Conservation (phyloP, 176 grass and related monocot genomes). For the Tuctoria greenei region DNA sequence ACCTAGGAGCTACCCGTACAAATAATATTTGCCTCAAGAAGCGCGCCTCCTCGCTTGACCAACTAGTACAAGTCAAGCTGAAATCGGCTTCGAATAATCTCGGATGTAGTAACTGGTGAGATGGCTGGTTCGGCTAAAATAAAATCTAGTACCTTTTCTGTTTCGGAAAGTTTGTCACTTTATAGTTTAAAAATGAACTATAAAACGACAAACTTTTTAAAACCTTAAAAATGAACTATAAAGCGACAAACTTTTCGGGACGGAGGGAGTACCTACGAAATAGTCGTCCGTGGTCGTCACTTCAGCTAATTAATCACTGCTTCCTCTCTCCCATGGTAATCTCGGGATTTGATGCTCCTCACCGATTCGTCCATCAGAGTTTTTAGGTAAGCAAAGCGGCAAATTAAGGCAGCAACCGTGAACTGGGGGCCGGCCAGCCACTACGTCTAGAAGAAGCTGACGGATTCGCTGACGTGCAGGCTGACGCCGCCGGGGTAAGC, state of each 20-base stretch:
- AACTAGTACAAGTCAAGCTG: conserved; percentile 27
- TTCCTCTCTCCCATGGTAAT: neutral
- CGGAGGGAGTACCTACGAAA: neutral
- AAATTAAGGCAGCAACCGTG: neutral
- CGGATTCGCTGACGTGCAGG: conserved; percentile 1
- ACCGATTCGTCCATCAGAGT: neutral
- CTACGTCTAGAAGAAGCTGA: conserved; percentile 26
- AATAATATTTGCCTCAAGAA: neutral
- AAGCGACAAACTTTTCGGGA: too few relatives aligned
- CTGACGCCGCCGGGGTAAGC: conserved; percentile 8
- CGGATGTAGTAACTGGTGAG: too few relatives aligned
- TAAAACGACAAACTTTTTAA: neutral
- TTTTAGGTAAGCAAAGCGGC: too few relatives aligned
- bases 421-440: neutral
- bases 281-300: neutral
- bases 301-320: neutral
- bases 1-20: neutral
- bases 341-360: neutral
- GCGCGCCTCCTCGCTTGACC: conserved; percentile 35
- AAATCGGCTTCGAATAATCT: neutral
- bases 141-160: too few relatives aligned
- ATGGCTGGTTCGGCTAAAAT: neutral
- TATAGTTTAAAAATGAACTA: too few relatives aligned
- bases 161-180: too few relatives aligned
- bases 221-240: neutral